Base-by-base conservation (phyloP, 2,329 filamentous ascomycete species). In the Epichloe gansuensis region DNA sequence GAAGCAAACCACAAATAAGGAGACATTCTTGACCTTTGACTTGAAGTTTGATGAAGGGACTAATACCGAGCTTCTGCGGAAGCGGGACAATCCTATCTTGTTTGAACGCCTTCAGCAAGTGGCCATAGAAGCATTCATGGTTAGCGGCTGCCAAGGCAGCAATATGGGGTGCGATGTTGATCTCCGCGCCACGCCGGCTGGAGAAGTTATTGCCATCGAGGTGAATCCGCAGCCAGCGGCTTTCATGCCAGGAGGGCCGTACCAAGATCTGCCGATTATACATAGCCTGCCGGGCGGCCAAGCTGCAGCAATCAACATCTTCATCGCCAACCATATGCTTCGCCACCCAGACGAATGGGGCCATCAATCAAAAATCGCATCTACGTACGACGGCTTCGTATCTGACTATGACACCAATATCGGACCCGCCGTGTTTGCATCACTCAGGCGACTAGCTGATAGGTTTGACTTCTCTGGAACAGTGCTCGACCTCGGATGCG, bases 11-110 rank as follows among this genome's bases (percentile, higher is more conserved):
- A 1, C 13, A 40, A 17, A 9, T 17, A 13, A 49, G 17, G 47
- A 49, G 15, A n/a, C 35, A n/a, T 49, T 49, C 17, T 27, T 49
- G 27, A 49, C 47, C 40, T 51, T 51, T 34, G 49, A 46, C 34
- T 6, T 27, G 12, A 51, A 46, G 34, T 40, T 45, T 13, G 49
- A 51, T 7, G 41, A 17, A 21, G 41, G 31, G 17, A 46, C 49
- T 15, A 15, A 39, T 15, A 9, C 3, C 7, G 42, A 46, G 17
- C 34, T 51, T 5, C 23, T 51, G 27, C 40, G 17, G 23, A 51
- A 50, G 13, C 11, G 21, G 31, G 27, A 50, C 15, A 41, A 50
- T 15, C 25, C 49, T 4, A n/a, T 2, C 5, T 15, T 51, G 21
- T 51, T 46, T 38, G 35, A 41, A 13, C 23, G 34, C 23, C 23